These are phyloP conservation scores for Candida tunisiensis DNA, from an alignment of 1,139 yeast genomes.

Conservation along the genomic window DNA sequence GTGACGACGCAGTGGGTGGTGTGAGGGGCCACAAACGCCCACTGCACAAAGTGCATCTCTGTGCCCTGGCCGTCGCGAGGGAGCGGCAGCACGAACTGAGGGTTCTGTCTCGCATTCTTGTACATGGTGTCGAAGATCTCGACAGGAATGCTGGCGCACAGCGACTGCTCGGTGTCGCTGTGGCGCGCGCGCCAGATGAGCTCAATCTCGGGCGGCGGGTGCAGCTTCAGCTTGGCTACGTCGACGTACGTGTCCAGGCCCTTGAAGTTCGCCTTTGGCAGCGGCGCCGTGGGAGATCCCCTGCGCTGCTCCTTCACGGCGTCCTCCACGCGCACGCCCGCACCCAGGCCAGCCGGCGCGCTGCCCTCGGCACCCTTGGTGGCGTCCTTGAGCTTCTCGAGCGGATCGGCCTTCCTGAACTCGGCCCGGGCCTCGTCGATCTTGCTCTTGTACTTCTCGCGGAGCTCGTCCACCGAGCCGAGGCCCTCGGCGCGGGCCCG, in stretches of 20 bases:
- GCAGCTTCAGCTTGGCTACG: slow-evolving; percentile 38
- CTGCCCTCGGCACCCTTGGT: slow-evolving; percentile 1
- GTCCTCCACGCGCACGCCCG: slow-evolving; percentile 3
- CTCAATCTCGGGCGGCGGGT: slow-evolving; percentile 49
- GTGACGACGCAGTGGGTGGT: slow-evolving; percentile 88
- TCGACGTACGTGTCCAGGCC: slow-evolving; percentile 57
- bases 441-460: slow-evolving; percentile 42
- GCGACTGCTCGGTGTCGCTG: slow-evolving; percentile 36
- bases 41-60: slow-evolving; percentile 87
- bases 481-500: slow-evolving; percentile 28
- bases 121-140: slow-evolving; percentile 43
- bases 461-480: slow-evolving; percentile 40
- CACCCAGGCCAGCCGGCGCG: slow-evolving; percentile 1
- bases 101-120: slow-evolving; percentile 54
- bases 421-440: slow-evolving; percentile 40
- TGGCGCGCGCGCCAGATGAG: slow-evolving; percentile 85
- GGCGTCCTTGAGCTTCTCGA: slow-evolving; percentile 36
- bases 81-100: slow-evolving; percentile 32
- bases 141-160: slow-evolving; percentile 48
- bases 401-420: slow-evolving; percentile 49
- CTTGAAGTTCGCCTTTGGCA: slow-evolving; percentile 28
- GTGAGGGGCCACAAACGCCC: slow-evolving; percentile 76
- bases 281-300: slow-evolving; percentile 3
- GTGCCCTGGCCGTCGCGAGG: slow-evolving; percentile 32
- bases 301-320: slow-evolving; percentile 1